Base-by-base conservation (phyloP, 805 yeast species). In the Hermanozyma aechmeae region DNA sequence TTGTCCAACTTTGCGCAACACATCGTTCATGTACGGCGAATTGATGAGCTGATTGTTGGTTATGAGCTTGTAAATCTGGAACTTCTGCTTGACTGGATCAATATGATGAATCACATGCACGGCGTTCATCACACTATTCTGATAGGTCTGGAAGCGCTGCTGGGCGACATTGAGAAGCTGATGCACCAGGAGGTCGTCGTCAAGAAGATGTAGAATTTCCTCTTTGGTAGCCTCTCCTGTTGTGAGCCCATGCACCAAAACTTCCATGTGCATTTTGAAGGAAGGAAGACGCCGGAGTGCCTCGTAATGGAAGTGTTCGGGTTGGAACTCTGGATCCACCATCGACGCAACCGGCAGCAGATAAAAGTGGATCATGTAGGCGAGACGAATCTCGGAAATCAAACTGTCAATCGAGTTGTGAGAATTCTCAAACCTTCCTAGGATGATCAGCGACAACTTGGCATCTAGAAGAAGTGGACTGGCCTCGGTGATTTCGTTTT, bases 341-440 rank as follows among this genome's bases (percentile, higher is more conserved):
- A 58, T 33, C 2, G 44, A 34, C 9, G 60, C 41, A 13, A 53
- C 46, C 9, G 60, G 59, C 48, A 52, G 56, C 42, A 49, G 64
- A 38, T 59, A 61, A 37, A 56, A 62, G 33, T 58, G 54, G 14
- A 56, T 56, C 64, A 61, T 57, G 36, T 56, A 53, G 24, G 55
- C 37, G 23, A 62, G 33, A 30, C 57, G 58, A 24, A 62, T 44
- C 34, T 58, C 61, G 4, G 61, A 46, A 11, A 60, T 48, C 27
- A 62, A 44, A 19, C 51, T 42, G 34, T 62, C 68, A 27, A 62
- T 58, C 9, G 68, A 61, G 33, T 59, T 61, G 38, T 59, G 61
- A 20, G 62, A 45, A 35, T 53, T 50, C 26, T 53, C 50, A 30
- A 61, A 61, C 22, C 69, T 38, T 23, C 44, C 44, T 23, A 56